Percentiles rank a stretch among this genome's conserved stretches.
Conservation (phyloP, 495 filamentous ascomycete genomes). For the Platismatia glauca region DNA sequence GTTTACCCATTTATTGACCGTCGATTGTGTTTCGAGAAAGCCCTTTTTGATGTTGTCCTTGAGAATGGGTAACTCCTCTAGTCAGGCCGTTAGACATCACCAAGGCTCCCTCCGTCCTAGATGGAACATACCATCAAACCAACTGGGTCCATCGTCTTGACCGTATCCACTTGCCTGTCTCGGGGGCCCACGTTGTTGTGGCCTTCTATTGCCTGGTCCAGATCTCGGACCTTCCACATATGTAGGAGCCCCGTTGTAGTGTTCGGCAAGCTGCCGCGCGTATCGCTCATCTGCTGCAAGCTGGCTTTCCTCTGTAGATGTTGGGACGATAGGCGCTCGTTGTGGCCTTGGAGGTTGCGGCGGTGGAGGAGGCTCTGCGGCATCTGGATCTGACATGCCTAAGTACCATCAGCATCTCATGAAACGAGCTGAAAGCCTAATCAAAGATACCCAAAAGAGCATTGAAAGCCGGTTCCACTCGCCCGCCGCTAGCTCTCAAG, state of each 20-base stretch:
- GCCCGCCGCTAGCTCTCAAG: conserved; percentile 71
- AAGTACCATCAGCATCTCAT: conserved; percentile 9
- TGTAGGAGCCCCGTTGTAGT: conserved; percentile 58
- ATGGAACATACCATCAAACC: conserved; percentile 63
- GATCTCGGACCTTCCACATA: conserved; percentile 45
- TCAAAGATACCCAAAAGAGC: conserved; percentile 65
- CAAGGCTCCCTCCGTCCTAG: background rate
- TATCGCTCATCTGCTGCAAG: conserved; percentile 87
- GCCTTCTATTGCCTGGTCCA: conserved; percentile 27
- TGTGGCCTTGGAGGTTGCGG: conserved; percentile 62
- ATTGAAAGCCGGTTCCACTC: conserved; percentile 92
- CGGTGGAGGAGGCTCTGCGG: conserved; percentile 56
- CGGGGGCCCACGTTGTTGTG: conserved; percentile 17
- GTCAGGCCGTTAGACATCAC: conserved; percentile 13
- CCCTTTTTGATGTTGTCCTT: conserved; percentile 89
- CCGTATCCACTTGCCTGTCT: conserved; percentile 33
- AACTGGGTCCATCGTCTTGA: conserved; percentile 67
- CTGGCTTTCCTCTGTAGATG: conserved; percentile 61
- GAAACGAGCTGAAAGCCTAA: background rate
- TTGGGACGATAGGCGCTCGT: conserved; percentile 33
- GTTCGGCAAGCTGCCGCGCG: conserved; percentile 85
- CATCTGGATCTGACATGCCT: conserved; percentile 93
- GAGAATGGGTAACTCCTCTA: conserved; percentile 88
- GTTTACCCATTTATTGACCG: conserved; percentile 85
- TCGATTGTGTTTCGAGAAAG: conserved; percentile 87